Conservation (phyloP, 345 rosid genomes). For the Aquilaria malaccensis region DNA sequence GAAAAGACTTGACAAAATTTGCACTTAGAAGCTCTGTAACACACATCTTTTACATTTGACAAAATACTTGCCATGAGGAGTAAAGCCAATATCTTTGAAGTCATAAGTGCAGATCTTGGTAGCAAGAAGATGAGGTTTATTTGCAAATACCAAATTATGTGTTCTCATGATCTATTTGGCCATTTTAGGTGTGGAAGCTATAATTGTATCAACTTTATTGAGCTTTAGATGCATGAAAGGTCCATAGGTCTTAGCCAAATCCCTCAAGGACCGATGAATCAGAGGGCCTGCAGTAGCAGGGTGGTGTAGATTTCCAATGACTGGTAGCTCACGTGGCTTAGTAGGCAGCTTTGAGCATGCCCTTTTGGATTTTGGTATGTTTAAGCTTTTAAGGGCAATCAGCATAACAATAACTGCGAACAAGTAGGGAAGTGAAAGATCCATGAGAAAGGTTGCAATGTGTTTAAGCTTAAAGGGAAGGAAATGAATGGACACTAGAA, state of each 20-base stretch:
- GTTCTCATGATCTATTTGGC: neutral
- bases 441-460: too few species aligned
- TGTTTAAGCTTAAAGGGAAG: too few species aligned
- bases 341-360: constrained; percentile 4
- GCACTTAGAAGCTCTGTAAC: constrained; percentile 13
- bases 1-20: constrained; percentile 11
- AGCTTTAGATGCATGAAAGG: constrained; percentile 5
- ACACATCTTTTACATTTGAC: constrained; percentile 16
- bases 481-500: too few species aligned
- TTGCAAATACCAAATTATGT: neutral
- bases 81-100: too few species aligned
- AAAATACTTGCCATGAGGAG: neutral
- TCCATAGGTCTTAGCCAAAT: constrained; percentile 4
- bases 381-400: too few species aligned
- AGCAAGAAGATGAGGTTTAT: too few species aligned
- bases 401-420: too few species aligned
- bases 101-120: too few species aligned
- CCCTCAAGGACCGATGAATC: neutral
- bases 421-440: too few species aligned
- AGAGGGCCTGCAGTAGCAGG: constrained; percentile 7
- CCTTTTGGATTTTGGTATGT: too few species aligned
- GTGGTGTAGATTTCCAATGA: constrained; percentile 8
- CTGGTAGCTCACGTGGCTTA: constrained; percentile 5
- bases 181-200: too few species aligned
- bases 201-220: too few species aligned